A percentile compares a stretch with the other conserved stretches of the same genome.
Evolutionary conservation across 176 grass and related monocot genomes (phyloP).

Genomic region (Phoenix roebelenii): DNA sequence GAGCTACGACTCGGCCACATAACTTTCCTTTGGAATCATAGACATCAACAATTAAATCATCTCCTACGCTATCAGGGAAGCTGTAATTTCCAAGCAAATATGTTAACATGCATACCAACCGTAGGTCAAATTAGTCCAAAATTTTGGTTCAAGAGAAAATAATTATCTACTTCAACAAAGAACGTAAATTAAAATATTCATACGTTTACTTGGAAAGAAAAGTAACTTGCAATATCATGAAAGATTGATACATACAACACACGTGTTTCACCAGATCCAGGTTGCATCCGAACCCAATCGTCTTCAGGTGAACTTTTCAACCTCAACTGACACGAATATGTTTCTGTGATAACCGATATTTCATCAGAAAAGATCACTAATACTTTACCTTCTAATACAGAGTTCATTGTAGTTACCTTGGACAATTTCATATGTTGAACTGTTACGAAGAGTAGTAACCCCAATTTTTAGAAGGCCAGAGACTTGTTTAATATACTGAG

Average conservation of each 20-base stretch:
- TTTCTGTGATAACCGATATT: slow-evolving; percentile 49
- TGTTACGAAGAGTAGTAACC: slow-evolving; percentile 62
- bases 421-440: slow-evolving; percentile 58
- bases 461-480: slow-evolving; percentile 89
- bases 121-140: too few species aligned
- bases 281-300: slow-evolving; percentile 67
- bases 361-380: slow-evolving; percentile 21
- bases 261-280: slow-evolving; percentile 96
- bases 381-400: slow-evolving; percentile 10
- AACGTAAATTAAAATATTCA: too few species aligned
- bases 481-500: slow-evolving; percentile 91
- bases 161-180: too few species aligned
- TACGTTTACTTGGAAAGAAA: too few species aligned
- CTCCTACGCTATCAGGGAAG: slow-evolving; percentile 97
- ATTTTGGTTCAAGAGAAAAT: too few species aligned
- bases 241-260: slow-evolving; percentile 68
- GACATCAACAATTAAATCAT: slow-evolving; percentile 86
- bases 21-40: slow-evolving; percentile 78
- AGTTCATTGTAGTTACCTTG: slow-evolving; percentile 52
- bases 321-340: slow-evolving; percentile 73
- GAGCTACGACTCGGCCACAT: slow-evolving; percentile 74
- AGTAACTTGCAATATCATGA: too few species aligned
- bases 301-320: slow-evolving; percentile 86
- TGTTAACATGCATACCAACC: neutral
- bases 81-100: slow-evolving; percentile 48